Conservation (phyloP, 257 asterid species). For the Fraxinus americana region DNA sequence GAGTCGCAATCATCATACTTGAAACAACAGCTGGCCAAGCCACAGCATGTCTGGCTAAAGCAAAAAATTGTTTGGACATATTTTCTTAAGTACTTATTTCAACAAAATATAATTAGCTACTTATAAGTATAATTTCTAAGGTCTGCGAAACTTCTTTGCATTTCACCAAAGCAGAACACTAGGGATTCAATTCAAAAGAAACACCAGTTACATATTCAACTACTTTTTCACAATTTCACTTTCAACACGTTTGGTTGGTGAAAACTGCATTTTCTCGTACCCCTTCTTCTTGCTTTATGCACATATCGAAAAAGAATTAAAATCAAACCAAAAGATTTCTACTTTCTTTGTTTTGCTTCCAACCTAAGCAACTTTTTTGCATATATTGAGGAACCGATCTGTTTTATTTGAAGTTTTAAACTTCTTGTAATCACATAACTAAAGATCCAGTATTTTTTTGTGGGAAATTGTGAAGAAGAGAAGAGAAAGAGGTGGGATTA, state of each 20-base stretch:
- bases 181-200: too few species aligned
- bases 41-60: too few species aligned
- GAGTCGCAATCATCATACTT: too few species aligned
- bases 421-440: slow-evolving; percentile 3
- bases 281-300: slow-evolving; percentile 15
- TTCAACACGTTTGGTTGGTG: slow-evolving; percentile 43
- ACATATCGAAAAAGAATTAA: slow-evolving; percentile 8
- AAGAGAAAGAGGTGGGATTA: slow-evolving; percentile 10
- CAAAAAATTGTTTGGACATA: too few species aligned
- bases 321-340: slow-evolving; percentile 16
- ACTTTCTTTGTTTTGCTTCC: background rate
- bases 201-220: background rate
- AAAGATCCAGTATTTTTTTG: slow-evolving; percentile 17
- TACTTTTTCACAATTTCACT: slow-evolving; percentile 24
- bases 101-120: too few species aligned
- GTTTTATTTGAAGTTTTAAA: slow-evolving; percentile 24
- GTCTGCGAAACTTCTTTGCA: too few species aligned
- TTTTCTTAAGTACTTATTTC: too few species aligned
- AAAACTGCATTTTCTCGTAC: slow-evolving; percentile 35
- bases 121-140: too few species aligned
- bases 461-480: slow-evolving; percentile 2
- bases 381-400: slow-evolving; percentile 9
- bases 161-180: too few species aligned
- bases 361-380: slow-evolving; percentile 10
- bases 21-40: too few species aligned